Evolutionary conservation across 805 yeast species (phyloP).

Genomic region (Candida dendrica): DNA sequence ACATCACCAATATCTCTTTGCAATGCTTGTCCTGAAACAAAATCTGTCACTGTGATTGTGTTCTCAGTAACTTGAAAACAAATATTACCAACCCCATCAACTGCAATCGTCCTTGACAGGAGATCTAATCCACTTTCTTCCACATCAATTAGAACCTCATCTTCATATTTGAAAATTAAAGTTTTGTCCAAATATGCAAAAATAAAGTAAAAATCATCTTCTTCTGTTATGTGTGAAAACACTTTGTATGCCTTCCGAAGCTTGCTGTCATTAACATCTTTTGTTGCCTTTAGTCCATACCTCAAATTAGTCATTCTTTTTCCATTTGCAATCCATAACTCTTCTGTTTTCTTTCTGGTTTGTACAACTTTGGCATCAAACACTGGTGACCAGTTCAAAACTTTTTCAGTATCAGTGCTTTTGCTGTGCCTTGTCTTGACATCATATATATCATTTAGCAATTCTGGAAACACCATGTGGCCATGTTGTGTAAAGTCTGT

Average conservation of each 20-base stretch:
- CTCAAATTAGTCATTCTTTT: conserved; percentile 11
- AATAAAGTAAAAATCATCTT: conserved; percentile 20
- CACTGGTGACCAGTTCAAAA: conserved; percentile 42
- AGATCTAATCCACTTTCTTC: conserved; percentile 14
- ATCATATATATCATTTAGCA: conserved; percentile 12
- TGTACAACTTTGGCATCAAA: conserved; percentile 32
- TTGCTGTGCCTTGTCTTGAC: conserved; percentile 4
- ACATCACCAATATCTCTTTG: conserved; percentile 4
- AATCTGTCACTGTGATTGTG: conserved; percentile 14
- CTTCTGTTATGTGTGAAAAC: conserved; percentile 7
- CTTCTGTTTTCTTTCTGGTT: conserved; percentile 21
- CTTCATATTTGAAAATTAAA: conserved; percentile 25
- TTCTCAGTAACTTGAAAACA: conserved; percentile 19
- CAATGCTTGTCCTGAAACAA: conserved; percentile 6
- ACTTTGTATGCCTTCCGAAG: conserved; percentile 12
- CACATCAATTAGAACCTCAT: conserved; percentile 20
- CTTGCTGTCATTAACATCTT: conserved; percentile 9
- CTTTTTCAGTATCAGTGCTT: conserved; percentile 18
- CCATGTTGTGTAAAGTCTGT: conserved; percentile 35
- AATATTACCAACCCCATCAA: conserved; percentile 8
- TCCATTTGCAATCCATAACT: conserved; percentile 28
- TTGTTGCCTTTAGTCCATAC: conserved; percentile 12
- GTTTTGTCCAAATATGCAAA: conserved; percentile 34
- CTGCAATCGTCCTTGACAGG: conserved; percentile 7
- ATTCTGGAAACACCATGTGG: conserved; percentile 23